Conservation (phyloP, 352 stramenopile species). For the Globisporangium splendens region DNA sequence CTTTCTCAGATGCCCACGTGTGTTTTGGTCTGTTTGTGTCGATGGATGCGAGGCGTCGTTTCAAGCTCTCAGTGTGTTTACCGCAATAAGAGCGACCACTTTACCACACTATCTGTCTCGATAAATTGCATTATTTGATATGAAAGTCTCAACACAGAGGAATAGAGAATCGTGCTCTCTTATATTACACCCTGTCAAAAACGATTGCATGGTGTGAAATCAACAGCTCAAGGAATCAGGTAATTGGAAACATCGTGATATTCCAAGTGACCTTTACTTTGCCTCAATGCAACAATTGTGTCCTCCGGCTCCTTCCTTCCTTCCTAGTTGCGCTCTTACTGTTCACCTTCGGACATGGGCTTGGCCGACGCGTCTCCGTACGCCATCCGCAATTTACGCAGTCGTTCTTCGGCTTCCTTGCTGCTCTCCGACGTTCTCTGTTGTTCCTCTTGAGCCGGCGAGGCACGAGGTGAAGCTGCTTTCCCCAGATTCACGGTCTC, state of each 20-base stretch:
- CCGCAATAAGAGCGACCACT: background rate
- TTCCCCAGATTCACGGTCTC: conserved; percentile 44
- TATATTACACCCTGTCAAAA: background rate
- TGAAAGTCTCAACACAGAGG: background rate
- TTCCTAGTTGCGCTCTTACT: conserved; percentile 1
- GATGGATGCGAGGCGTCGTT: too few relatives aligned
- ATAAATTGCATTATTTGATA: background rate
- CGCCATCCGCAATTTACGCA: conserved; percentile 67
- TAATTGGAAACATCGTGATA: too few relatives aligned
- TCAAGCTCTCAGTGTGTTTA: too few relatives aligned
- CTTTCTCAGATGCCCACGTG: too few relatives aligned
- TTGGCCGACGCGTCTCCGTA: conserved; percentile 79
- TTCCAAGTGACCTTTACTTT: too few relatives aligned
- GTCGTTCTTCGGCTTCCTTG: conserved; percentile 53
- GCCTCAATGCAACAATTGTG: too few relatives aligned
- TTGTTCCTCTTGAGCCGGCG: background rate
- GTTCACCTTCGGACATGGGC: conserved; percentile 16
- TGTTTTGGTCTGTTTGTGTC: too few relatives aligned
- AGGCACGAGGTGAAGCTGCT: conserved; percentile 5
- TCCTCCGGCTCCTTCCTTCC: background rate
- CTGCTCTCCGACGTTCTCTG: conserved; percentile 11
- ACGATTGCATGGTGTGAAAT: too few relatives aligned
- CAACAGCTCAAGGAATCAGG: too few relatives aligned
- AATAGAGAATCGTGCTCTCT: background rate
- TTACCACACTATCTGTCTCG: background rate